Conservation (phyloP, 805 yeast genomes). For the Torulaspora gathmanii region DNA sequence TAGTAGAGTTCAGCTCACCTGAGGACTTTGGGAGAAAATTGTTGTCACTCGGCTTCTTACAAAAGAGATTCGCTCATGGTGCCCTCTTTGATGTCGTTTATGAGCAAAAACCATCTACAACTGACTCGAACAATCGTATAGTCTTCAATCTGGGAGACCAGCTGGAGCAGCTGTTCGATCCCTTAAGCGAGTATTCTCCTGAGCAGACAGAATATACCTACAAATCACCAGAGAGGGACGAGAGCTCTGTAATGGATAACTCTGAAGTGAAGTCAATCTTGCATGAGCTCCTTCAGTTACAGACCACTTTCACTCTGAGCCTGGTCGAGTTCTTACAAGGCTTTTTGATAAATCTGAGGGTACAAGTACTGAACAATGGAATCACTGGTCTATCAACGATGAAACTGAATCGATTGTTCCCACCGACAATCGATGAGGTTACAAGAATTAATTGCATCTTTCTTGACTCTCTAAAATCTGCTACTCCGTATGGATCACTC, state of each 20-base stretch:
- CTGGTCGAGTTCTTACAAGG: conserved; percentile 73
- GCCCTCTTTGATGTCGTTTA: conserved; percentile 71
- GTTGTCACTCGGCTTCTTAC: conserved; percentile 54
- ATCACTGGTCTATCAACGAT: conserved; percentile 53
- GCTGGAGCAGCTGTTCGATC: conserved; percentile 83
- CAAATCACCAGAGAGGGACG: conserved; percentile 46
- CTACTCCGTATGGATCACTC: conserved; percentile 62
- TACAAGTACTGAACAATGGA: conserved; percentile 55
- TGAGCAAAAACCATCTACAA: conserved; percentile 45
- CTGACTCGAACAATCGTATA: conserved; percentile 66
- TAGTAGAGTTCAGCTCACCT: conserved; percentile 48
- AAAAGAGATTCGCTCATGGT: conserved; percentile 46
- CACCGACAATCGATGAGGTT: conserved; percentile 93
- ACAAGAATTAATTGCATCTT: conserved; percentile 84
- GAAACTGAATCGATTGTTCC: conserved; percentile 72
- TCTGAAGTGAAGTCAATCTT: conserved; percentile 49
- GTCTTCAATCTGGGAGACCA: conserved; percentile 80
- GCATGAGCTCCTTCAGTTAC: conserved; percentile 63
- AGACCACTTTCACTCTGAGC: conserved; percentile 66
- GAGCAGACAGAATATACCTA: conserved; percentile 75
- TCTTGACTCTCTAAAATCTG: conserved; percentile 65
- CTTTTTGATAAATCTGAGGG: conserved; percentile 72
- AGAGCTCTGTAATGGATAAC: conserved; percentile 13
- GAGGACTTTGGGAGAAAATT: conserved; percentile 52
- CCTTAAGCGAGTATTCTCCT: conserved; percentile 86